A percentile compares a stretch with the other conserved stretches of the same genome.
phyloP scores from a whole-genome alignment of 2,329 filamentous ascomycete genomes.

The Diaporthe longicolla region DNA sequence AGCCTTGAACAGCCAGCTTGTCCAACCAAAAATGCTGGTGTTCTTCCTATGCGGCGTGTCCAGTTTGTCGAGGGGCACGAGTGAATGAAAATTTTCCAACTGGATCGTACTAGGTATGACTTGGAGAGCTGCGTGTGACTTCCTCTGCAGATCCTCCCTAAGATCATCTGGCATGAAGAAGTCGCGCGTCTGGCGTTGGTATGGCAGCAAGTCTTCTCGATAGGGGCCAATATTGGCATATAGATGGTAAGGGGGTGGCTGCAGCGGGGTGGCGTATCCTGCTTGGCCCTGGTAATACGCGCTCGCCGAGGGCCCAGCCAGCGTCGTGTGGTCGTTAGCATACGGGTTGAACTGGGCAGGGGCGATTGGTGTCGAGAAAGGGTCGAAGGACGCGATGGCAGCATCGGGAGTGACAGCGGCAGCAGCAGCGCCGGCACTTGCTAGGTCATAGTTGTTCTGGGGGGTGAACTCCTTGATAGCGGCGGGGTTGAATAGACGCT shows the following conservation, averaged over 20 bases:
- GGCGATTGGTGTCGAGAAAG: slow-evolving; percentile 72
- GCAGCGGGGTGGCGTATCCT: slow-evolving; percentile 66
- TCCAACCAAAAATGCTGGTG: slow-evolving; percentile 84
- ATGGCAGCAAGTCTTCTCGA: slow-evolving; percentile 83
- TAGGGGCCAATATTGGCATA: slow-evolving; percentile 91
- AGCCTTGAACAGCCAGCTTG: slow-evolving; percentile 96
- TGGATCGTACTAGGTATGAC: slow-evolving; percentile 82
- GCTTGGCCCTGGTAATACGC: slow-evolving; percentile 77
- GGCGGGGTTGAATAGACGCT: slow-evolving; percentile 67
- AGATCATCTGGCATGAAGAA: slow-evolving; percentile 92
- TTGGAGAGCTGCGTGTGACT: slow-evolving; percentile 86
- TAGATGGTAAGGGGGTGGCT: slow-evolving; percentile 89
- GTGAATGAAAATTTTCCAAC: slow-evolving; percentile 91
- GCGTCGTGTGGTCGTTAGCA: slow-evolving; percentile 75
- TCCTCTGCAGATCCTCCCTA: slow-evolving; percentile 90
- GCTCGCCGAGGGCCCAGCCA: slow-evolving; percentile 67
- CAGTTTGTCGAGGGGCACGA: slow-evolving; percentile 77
- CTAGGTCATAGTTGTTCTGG: slow-evolving; percentile 65
- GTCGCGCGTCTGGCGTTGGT: slow-evolving; percentile 89
- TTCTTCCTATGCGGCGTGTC: slow-evolving; percentile 87
- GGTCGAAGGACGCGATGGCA: slow-evolving; percentile 69
- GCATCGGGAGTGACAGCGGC: slow-evolving; percentile 58
- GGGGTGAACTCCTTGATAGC: slow-evolving; percentile 73
- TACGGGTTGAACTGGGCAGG: slow-evolving; percentile 80
- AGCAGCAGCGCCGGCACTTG: slow-evolving; percentile 63